phyloP scores from a whole-genome alignment of 2,329 filamentous ascomycete species.

The Plenodomus tracheiphilus region DNA sequence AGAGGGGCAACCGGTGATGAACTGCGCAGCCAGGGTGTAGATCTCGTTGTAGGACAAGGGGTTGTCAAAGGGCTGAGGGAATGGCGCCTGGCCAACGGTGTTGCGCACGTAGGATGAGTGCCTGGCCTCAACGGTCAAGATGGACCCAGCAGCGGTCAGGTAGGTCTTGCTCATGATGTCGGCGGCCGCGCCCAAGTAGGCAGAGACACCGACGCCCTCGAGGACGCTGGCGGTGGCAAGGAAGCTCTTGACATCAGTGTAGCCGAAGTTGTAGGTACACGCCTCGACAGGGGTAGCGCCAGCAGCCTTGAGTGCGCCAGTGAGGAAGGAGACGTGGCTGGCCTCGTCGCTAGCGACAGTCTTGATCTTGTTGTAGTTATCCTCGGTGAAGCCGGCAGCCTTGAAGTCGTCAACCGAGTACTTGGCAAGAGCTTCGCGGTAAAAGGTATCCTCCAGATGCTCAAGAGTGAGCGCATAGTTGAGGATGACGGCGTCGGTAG shows the following conservation, averaged over 20 bases:
- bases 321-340: conserved; percentile 62
- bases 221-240: conserved; percentile 57
- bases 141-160: conserved; percentile 63
- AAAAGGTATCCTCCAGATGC: conserved; percentile 63
- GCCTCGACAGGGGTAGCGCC: conserved; percentile 56
- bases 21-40: conserved; percentile 65
- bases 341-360: conserved; percentile 61
- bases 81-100: conserved; percentile 54
- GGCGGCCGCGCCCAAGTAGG: conserved; percentile 65
- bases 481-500: conserved; percentile 39
- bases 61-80: conserved; percentile 63
- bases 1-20: conserved; percentile 62
- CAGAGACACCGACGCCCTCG: conserved; percentile 61
- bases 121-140: conserved; percentile 67
- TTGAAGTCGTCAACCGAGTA: conserved; percentile 48
- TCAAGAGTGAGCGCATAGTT: conserved; percentile 52
- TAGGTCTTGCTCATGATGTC: conserved; percentile 61
- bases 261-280: conserved; percentile 61
- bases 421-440: conserved; percentile 61
- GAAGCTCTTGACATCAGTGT: conserved; percentile 55
- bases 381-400: conserved; percentile 39
- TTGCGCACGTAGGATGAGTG: conserved; percentile 66
- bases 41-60: conserved; percentile 63
- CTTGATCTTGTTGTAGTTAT: conserved; percentile 62
- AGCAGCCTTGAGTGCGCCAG: conserved; percentile 47